Conservation (phyloP, 345 rosid species). For the Gossypium ekmanianum region DNA sequence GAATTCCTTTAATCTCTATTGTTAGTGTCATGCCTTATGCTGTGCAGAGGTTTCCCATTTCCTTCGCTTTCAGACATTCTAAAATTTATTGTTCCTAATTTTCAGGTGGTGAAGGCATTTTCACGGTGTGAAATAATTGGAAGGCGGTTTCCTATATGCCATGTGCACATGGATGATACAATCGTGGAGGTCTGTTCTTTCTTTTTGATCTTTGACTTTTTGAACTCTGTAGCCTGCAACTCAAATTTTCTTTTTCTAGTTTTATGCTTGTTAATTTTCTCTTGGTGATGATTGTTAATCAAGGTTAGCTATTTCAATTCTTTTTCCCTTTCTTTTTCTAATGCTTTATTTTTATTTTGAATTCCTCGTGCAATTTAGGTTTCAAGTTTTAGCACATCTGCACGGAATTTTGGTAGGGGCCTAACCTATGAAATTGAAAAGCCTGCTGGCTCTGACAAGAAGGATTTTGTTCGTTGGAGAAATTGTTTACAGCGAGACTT, state of each 20-base stretch:
- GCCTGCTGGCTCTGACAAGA: constrained; percentile 44
- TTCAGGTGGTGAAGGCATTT: constrained; percentile 47
- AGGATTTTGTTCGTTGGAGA: constrained; percentile 70
- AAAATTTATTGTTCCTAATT: background rate
- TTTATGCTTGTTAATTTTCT: background rate
- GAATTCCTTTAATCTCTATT: background rate
- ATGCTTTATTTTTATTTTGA: background rate
- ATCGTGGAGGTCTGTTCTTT: constrained; percentile 45
- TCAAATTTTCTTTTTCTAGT: background rate
- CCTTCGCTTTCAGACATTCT: background rate
- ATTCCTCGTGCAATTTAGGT: constrained; percentile 35
- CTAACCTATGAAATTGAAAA: constrained; percentile 27
- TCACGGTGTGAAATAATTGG: constrained; percentile 51
- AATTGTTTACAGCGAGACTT: constrained; percentile 84
- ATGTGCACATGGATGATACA: constrained; percentile 44
- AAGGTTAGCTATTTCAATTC: constrained; percentile 6
- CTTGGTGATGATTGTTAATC: background rate
- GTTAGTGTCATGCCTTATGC: background rate
- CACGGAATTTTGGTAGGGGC: constrained; percentile 26
- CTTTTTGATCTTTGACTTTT: constrained; percentile 1
- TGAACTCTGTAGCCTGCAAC: background rate
- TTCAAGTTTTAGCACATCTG: constrained; percentile 63
- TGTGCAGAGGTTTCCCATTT: background rate
- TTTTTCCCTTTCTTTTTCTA: background rate
- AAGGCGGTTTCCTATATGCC: constrained; percentile 64